Evolutionary conservation across 371 early-diverging fungal genomes (phyloP).

Genomic region (Rhizomucor pusillus): DNA sequence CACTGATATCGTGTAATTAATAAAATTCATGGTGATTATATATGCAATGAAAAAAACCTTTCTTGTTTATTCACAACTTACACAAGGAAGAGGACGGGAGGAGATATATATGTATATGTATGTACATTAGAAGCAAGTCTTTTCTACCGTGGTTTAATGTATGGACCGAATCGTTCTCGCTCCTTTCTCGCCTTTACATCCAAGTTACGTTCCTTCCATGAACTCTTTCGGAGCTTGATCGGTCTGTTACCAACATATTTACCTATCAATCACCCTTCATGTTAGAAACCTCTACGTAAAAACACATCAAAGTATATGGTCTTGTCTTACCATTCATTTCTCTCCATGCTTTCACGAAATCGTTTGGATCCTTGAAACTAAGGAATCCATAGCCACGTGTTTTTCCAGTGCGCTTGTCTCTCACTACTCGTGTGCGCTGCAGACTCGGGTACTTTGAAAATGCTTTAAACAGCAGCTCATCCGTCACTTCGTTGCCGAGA

Average conservation of each 20-base stretch:
- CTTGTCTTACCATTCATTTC: conserved; percentile 82
- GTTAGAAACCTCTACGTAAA: not conserved
- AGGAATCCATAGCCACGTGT: conserved; percentile 83
- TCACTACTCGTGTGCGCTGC: conserved; percentile 73
- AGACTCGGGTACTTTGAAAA: conserved; percentile 82
- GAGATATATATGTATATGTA: not conserved
- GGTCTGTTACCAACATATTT: conserved; percentile 96
- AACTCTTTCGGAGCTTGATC: conserved; percentile 90
- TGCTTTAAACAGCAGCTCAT: conserved; percentile 71
- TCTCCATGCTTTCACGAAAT: conserved; percentile 80
- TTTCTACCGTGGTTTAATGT: conserved; percentile 31
- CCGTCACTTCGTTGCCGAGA: conserved; percentile 86
- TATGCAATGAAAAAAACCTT: not conserved
- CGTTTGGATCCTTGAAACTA: conserved; percentile 80
- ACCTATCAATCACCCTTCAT: conserved; percentile 46
- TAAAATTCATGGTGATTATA: no score
- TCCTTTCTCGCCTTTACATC: conserved; percentile 57
- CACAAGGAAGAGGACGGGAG: not conserved
- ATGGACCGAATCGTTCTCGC: conserved; percentile 44
- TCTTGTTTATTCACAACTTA: conserved; percentile 1
- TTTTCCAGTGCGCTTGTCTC: conserved; percentile 78
- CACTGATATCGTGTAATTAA: conserved; percentile 75
- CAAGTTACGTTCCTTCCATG: conserved; percentile 90
- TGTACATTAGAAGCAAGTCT: not conserved
- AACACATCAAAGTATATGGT: not conserved